Conservation (phyloP, 192 early-diverging fungal genomes). For the Backusella psychrophila region DNA sequence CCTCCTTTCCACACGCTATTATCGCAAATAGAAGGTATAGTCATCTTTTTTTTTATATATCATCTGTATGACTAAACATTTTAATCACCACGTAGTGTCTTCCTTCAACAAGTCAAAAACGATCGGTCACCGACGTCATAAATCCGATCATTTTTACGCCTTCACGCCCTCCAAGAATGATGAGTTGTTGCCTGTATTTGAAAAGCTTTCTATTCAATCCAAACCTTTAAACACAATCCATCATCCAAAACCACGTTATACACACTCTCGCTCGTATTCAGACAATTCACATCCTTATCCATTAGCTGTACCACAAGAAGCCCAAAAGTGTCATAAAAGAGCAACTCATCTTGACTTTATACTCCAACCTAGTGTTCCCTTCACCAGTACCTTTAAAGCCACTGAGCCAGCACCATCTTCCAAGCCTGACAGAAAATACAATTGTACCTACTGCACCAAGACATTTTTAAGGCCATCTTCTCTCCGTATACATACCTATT, state of each 20-base stretch:
- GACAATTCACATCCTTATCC: neutral
- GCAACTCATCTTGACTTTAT: neutral
- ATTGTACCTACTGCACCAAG: slow-evolving; percentile 60
- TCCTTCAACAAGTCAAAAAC: neutral
- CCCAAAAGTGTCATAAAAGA: neutral
- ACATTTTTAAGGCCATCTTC: slow-evolving; percentile 68
- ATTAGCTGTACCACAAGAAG: neutral
- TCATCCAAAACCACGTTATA: neutral
- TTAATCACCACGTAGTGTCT: neutral
- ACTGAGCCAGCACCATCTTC: neutral
- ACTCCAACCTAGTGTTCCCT: neutral
- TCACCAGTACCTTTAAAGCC: neutral
- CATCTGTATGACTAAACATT: neutral
- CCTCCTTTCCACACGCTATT: slow-evolving; percentile 9
- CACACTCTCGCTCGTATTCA: neutral
- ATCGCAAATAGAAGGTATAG: neutral
- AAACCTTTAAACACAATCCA: neutral
- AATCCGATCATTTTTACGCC: neutral
- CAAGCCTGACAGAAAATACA: slow-evolving; percentile 40
- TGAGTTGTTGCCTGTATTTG: neutral
- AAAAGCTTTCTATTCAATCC: neutral
- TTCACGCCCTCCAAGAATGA: neutral
- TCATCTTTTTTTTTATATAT: neutral
- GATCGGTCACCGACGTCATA: neutral
- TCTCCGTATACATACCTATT: slow-evolving; percentile 63